Evolutionary conservation across 2,329 filamentous ascomycete genomes (phyloP).

Genomic region (Ceratocystis cacaofunesta): DNA sequence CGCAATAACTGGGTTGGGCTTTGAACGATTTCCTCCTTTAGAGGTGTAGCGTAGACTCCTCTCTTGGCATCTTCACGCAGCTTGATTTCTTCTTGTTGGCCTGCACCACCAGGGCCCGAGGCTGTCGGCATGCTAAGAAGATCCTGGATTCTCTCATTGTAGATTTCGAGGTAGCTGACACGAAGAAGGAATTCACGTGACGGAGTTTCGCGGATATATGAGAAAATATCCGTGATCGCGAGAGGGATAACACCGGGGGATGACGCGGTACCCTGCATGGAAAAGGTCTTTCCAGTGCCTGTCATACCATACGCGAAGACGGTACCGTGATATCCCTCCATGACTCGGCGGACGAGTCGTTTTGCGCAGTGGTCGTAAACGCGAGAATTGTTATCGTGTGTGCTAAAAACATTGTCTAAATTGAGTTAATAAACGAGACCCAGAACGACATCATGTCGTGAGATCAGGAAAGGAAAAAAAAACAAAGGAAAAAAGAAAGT

Average conservation of each 20-base stretch:
- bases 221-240: constrained; percentile 97
- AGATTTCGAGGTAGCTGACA: constrained; percentile 97
- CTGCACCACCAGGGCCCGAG: constrained; percentile 37
- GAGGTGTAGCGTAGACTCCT: constrained; percentile 85
- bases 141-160: constrained; percentile 96
- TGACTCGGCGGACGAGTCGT: constrained; percentile 83
- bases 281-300: constrained; percentile 98
- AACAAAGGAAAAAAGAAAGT: background rate
- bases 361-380: constrained; percentile 94
- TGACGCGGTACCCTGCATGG: constrained; percentile 94
- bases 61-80: constrained; percentile 90
- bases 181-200: constrained; percentile 85
- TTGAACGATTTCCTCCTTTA: constrained; percentile 98
- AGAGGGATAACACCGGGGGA: constrained; percentile 93
- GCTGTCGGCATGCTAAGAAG: constrained; percentile 61
- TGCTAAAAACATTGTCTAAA: constrained; percentile 87
- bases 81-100: constrained; percentile 81
- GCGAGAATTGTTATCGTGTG: constrained; percentile 82
- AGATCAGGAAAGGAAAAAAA: no score
- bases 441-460: background rate
- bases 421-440: constrained; percentile 18
- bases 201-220: constrained; percentile 93
- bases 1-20: constrained; percentile 88
- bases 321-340: constrained; percentile 98
- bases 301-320: constrained; percentile 99